A percentile compares a stretch with the other conserved stretches of the same genome.
phyloP scores from a whole-genome alignment of 306 rosid genomes.

The Citrullus amarus region DNA sequence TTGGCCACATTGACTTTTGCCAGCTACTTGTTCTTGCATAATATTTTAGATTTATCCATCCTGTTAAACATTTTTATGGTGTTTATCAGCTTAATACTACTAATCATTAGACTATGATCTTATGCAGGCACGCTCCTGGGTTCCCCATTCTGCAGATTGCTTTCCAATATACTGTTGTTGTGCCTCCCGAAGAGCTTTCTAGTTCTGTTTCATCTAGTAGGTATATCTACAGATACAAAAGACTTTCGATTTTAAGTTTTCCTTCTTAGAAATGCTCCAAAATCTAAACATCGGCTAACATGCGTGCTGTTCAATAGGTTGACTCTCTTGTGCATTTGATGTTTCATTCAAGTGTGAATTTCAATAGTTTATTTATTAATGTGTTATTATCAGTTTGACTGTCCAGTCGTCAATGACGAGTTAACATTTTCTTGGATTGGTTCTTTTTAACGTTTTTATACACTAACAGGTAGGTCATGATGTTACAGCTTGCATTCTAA shows the following conservation, averaged over 20 bases:
- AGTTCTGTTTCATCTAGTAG: constrained; percentile 47
- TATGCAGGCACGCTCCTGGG: constrained; percentile 53
- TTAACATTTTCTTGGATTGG: background rate
- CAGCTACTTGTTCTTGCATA: background rate
- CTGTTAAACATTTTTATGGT: background rate
- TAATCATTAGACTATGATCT: background rate
- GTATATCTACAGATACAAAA: constrained; percentile 28
- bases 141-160: constrained; percentile 77
- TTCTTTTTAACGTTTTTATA: background rate
- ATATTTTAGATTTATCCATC: background rate
- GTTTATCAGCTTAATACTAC: background rate
- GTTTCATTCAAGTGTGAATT: background rate
- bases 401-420: background rate
- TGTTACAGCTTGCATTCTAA: background rate
- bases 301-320: background rate
- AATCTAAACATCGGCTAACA: background rate
- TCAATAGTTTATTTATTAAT: background rate
- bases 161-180: constrained; percentile 83
- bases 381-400: background rate
- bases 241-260: background rate
- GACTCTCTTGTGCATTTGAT: background rate
- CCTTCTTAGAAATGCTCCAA: background rate
- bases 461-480: background rate
- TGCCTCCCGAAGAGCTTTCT: constrained; percentile 69
- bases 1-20: background rate